These are phyloP conservation scores for Daldinia sp. DNA, from an alignment of 2,329 filamentous ascomycete species.

Conservation along the genomic window DNA sequence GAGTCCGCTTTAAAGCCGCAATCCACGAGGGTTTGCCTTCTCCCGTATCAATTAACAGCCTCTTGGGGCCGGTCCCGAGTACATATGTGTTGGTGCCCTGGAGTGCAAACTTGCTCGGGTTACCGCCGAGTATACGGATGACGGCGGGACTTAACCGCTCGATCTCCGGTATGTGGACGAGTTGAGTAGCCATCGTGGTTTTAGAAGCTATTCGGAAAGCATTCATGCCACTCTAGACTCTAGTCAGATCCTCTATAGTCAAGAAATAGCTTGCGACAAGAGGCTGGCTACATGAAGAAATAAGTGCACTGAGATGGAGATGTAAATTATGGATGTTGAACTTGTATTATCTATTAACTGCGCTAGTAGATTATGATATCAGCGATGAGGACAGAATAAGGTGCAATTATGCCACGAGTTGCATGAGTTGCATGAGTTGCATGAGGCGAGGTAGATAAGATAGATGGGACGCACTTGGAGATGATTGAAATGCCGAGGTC, in stretches of 20 bases:
- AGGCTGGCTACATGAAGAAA: background rate
- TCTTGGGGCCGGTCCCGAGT: conserved; percentile 74
- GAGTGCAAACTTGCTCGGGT: conserved; percentile 82
- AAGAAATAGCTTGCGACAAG: background rate
- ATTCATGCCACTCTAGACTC: conserved; percentile 34
- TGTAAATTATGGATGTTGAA: background rate
- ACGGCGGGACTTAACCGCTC: conserved; percentile 77
- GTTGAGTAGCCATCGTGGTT: conserved; percentile 65
- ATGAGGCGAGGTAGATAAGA: background rate
- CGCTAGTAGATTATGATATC: conserved; percentile 8
- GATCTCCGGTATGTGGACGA: conserved; percentile 74
- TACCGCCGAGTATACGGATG: conserved; percentile 86
- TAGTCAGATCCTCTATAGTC: background rate
- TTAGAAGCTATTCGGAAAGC: conserved; percentile 20
- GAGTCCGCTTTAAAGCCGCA: conserved; percentile 66
- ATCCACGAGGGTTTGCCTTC: conserved; percentile 82
- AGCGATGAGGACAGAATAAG: conserved; percentile 27
- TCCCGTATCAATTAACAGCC: conserved; percentile 90
- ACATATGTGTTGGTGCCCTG: conserved; percentile 96
- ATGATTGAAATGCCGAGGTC: conserved; percentile 32
- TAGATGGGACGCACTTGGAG: conserved; percentile 1
- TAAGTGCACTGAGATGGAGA: background rate
- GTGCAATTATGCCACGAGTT: conserved; percentile 22
- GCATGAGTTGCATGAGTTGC: background rate
- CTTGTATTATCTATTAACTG: background rate